Percentiles rank a stretch among this genome's conserved stretches.
These are phyloP conservation scores for Umbelopsis ramanniana DNA, from an alignment of 192 early-diverging fungal genomes.

Conservation along the genomic window DNA sequence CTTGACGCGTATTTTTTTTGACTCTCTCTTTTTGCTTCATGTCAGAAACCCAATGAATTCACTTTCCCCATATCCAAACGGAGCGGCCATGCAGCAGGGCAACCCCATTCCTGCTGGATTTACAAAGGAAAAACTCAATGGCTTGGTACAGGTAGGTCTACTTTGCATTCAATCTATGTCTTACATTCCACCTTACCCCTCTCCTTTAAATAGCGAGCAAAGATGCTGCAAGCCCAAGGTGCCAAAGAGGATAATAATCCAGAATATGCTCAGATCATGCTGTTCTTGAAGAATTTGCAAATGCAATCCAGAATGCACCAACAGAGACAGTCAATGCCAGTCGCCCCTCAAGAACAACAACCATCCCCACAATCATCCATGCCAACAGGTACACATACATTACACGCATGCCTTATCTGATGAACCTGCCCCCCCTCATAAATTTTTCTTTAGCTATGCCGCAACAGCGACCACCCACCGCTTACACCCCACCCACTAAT, in stretches of 20 bases:
- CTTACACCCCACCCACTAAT: slow-evolving; percentile 11
- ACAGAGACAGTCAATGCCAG: slow-evolving; percentile 21
- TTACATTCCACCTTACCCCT: not conserved
- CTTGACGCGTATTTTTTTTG: slow-evolving; percentile 19
- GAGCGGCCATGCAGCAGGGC: slow-evolving; percentile 17
- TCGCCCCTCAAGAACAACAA: slow-evolving; percentile 9
- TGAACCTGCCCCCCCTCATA: not conserved
- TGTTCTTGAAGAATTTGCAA: slow-evolving; percentile 54
- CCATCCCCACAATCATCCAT: not conserved
- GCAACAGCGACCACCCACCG: slow-evolving; percentile 40
- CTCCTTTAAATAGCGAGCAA: slow-evolving; percentile 36
- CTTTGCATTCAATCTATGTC: not conserved
- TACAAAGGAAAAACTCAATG: slow-evolving; percentile 35
- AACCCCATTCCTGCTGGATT: slow-evolving; percentile 24
- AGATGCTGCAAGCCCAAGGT: slow-evolving; percentile 63
- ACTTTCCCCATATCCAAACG: slow-evolving; percentile 23
- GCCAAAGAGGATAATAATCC: slow-evolving; percentile 78
- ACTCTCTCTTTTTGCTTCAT: slow-evolving; percentile 11
- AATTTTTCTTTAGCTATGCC: slow-evolving; percentile 4
- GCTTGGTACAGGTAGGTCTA: slow-evolving; percentile 23
- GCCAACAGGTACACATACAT: not conserved
- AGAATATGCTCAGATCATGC: slow-evolving; percentile 74
- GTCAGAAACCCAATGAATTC: slow-evolving; percentile 12
- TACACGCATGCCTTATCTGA: not conserved
- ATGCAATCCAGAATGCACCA: slow-evolving; percentile 28